Percentiles rank a stretch among this genome's conserved stretches.
Evolutionary conservation across 2,329 filamentous ascomycete species (phyloP).

Genomic region (Mycogone perniciosa): DNA sequence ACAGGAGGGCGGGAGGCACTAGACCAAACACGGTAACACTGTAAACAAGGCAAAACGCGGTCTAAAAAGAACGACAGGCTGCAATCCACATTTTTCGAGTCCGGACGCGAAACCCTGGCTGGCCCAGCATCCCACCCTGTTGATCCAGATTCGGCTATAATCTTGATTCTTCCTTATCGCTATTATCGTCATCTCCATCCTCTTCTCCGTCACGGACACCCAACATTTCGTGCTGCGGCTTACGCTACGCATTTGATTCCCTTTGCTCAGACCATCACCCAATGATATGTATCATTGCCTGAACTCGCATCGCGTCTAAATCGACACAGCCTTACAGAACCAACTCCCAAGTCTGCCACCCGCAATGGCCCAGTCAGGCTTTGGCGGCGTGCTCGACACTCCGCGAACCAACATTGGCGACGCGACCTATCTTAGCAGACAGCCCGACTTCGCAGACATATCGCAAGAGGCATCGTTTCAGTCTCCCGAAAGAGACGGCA

Average conservation of each 20-base stretch:
- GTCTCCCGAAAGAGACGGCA: slow-evolving; percentile 62
- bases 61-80: neutral
- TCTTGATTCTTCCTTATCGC: neutral
- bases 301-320: neutral
- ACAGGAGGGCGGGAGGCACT: neutral
- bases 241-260: neutral
- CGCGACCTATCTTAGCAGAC: slow-evolving; percentile 68
- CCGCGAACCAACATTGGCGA: slow-evolving; percentile 81
- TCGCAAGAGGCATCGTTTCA: slow-evolving; percentile 84
- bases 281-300: neutral
- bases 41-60: slow-evolving; percentile 15
- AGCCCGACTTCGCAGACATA: slow-evolving; percentile 66
- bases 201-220: neutral
- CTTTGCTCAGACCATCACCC: neutral
- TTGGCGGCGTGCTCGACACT: slow-evolving; percentile 65
- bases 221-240: neutral
- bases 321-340: neutral
- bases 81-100: neutral
- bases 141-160: neutral
- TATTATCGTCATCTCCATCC: neutral
- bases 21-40: slow-evolving; percentile 10
- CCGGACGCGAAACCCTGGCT: slow-evolving; percentile 1
- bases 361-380: slow-evolving; percentile 58
- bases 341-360: slow-evolving; percentile 16
- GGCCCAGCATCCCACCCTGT: slow-evolving; percentile 3